Evolutionary conservation across 2,329 filamentous ascomycete genomes (phyloP), one percentile per base, ranked within the genome.

Genomic region (Arthrobotrys iridis): DNA sequence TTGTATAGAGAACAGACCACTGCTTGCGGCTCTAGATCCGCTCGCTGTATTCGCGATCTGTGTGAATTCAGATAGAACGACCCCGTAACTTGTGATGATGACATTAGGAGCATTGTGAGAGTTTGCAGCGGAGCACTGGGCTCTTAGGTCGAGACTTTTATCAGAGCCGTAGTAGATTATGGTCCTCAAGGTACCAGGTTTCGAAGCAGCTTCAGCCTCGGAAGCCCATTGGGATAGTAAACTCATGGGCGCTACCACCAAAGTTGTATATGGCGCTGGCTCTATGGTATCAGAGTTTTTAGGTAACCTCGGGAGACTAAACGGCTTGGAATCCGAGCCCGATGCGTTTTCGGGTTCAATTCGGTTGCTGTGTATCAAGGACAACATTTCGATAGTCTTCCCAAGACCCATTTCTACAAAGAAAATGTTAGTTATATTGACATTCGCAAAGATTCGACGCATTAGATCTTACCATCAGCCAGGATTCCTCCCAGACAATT

Each of bases 351-450:
- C 68, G 7, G 78, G 67, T 52, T 78, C 75, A 77, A 75, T 80
- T 76, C 87, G 88, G 81, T 98, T 92, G 0, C 92, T 88, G 81
- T 99, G 95, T 3, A 99, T 87, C 57, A 99, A 84, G 82, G 93
- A 95, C 76, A 99, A 88, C 93, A 99, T 98, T 81, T 99, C 94
- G 62, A 99, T 98, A 0, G 95, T 99, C 84, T 99, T 99, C 33
- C 95, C 95, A 1, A 99, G 85, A 50, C 95, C 95, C 95, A 99
- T 99, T 82, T 98, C 91, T 81, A 63, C 22, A 64, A 41, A n/a
- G n/a, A n/a, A 30, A 37, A 28, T 28, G 71, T 81, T 67, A 80
- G 78, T 50, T 41, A 35, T 37, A 55, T 30, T 5, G 8, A 20
- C 18, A 24, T 48, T 28, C 7, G 8, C 3, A 26, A 33, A 26